These are phyloP conservation scores for Pleoardoris graminearum DNA, from an alignment of 2,329 filamentous ascomycete species.

Conservation along the genomic window DNA sequence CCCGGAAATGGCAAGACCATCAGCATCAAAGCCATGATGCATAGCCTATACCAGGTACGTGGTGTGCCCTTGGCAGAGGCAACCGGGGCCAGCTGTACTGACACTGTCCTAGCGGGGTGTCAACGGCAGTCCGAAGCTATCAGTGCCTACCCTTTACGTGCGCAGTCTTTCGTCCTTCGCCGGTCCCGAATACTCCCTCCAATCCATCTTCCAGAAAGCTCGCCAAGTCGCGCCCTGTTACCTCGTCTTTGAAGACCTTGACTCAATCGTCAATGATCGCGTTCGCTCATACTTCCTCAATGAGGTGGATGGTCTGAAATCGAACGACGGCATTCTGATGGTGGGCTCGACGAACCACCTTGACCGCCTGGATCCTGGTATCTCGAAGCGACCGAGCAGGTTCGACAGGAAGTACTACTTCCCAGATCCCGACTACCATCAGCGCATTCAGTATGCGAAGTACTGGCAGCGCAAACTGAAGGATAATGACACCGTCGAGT, in stretches of 20 bases:
- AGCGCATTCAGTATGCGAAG: constrained; percentile 49
- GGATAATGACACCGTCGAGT: constrained; percentile 44
- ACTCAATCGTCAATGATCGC: constrained; percentile 63
- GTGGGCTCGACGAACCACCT: constrained; percentile 67
- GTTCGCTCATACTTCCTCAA: constrained; percentile 73
- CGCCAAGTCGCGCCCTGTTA: constrained; percentile 67
- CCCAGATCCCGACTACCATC: constrained; percentile 43
- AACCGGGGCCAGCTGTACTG: too few species aligned
- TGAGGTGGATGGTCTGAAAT: constrained; percentile 70
- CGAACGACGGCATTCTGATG: constrained; percentile 73
- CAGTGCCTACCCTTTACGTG: constrained; percentile 61
- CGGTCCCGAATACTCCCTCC: constrained; percentile 59
- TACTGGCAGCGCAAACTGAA: constrained; percentile 51
- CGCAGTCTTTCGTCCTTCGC: constrained; percentile 50
- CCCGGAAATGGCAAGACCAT: constrained; percentile 70
- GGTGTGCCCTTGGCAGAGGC: too few species aligned
- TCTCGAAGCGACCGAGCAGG: constrained; percentile 51
- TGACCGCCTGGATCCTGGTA: constrained; percentile 68
- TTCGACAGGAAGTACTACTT: constrained; percentile 56
- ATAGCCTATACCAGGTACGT: constrained; percentile 63
- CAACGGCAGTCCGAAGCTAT: constrained; percentile 32
- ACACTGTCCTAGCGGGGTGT: too few species aligned
- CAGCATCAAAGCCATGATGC: constrained; percentile 71
- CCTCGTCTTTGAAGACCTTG: constrained; percentile 72
- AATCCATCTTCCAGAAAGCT: constrained; percentile 54